Base-by-base conservation (phyloP, 257 asterid species). In the Mentha longifolia region DNA sequence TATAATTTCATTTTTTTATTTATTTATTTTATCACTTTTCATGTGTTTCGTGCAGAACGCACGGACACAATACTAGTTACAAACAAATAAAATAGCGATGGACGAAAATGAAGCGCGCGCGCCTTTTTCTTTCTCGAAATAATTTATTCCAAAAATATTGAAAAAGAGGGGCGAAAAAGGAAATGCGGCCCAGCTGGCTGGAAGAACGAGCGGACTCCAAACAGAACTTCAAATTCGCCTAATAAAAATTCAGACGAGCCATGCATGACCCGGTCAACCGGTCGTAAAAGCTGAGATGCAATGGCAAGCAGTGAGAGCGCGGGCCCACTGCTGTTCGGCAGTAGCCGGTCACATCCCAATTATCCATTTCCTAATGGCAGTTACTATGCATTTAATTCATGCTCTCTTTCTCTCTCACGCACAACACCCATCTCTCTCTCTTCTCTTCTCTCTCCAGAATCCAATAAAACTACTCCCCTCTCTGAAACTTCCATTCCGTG, bases 381-480 rank as follows among this genome's bases (percentile, higher is more conserved):
- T 82, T 86, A 85, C 79, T 73, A 47, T 80, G 83, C 91, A 83
- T 81, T 82, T 82, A 82, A 52, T 79, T 78, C 80, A 61, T 78
- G 84, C 76, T 9, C 66, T 61, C 59, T 71, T 12, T 35, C 76
- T 76, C 80, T 63, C 76, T 61, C 79, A 49, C 74, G 45, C 74
- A 20, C 70, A 10, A 47, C 78, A 51, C 78, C 67, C 78, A 59
- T 61, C 60, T 10, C 75, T 37, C n/a, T 68, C 28, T 42, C 79
- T 63, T n/a, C n/a, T n/a, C n/a, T 65, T 70, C 68, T 66, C 59
- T 37, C 84, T 67, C 76, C 37, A 76, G 37, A 76, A 61, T 72
- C 70, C 70, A 65, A 47, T 49, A 39, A 4, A 60, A 45, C 61
- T 68, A 35, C 39, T 71, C 33, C 61, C 20, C 9, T 17, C 61